A percentile compares a stretch with the other conserved stretches of the same genome.
phyloP scores from a whole-genome alignment of 176 grass and related monocot genomes.

The Dactylis glomerata region DNA sequence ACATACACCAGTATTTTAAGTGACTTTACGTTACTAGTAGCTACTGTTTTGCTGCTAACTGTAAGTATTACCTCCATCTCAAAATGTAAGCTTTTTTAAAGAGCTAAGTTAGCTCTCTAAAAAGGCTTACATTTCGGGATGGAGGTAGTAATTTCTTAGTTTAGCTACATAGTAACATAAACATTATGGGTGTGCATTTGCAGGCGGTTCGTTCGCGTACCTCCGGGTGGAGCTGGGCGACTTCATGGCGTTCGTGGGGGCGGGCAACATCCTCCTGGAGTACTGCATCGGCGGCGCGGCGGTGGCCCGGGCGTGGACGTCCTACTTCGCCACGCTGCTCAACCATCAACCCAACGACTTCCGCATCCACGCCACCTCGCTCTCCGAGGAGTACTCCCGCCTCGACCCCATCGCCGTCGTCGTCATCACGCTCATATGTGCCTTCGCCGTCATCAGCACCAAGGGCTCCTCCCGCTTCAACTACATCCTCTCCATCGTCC shows the following conservation, averaged over 20 bases:
- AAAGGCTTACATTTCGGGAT: too few relatives aligned
- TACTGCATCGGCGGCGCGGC: constrained; percentile 69
- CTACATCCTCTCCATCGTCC: constrained; percentile 60
- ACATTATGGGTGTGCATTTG: neutral
- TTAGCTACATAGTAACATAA: too few relatives aligned
- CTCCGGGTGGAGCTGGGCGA: constrained; percentile 86
- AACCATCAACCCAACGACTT: constrained; percentile 41
- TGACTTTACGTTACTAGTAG: neutral
- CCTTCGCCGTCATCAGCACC: constrained; percentile 45
- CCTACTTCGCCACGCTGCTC: constrained; percentile 68
- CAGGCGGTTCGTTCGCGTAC: constrained; percentile 89
- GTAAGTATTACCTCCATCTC: too few relatives aligned
- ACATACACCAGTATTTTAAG: too few relatives aligned
- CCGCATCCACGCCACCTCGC: constrained; percentile 50
- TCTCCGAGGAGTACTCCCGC: constrained; percentile 34
- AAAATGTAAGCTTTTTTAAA: too few relatives aligned
- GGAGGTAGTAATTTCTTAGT: too few relatives aligned
- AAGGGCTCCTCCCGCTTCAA: constrained; percentile 69
- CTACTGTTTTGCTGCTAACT: too few relatives aligned
- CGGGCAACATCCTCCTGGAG: constrained; percentile 91
- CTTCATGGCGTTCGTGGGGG: constrained; percentile 83
- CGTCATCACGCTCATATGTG: constrained; percentile 46
- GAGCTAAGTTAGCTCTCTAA: too few relatives aligned
- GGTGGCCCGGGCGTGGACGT: constrained; percentile 68
- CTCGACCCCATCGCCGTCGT: constrained; percentile 67